phyloP scores from a whole-genome alignment of 2,329 filamentous ascomycete genomes.

The Cercospora beticola region DNA sequence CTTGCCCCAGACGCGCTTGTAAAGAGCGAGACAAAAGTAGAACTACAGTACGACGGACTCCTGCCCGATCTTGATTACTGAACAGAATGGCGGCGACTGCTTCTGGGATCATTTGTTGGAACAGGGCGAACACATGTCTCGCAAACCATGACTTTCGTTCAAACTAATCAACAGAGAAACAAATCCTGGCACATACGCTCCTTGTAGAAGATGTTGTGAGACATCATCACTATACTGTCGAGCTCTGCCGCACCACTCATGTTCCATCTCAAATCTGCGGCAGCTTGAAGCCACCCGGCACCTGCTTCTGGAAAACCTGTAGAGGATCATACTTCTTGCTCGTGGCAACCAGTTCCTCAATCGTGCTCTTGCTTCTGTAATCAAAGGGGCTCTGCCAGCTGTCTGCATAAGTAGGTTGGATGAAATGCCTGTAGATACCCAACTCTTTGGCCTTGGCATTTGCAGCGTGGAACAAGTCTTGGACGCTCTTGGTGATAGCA shows the following conservation, averaged over 20 bases:
- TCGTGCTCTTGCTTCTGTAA: conserved; percentile 35
- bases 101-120: not conserved
- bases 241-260: not conserved
- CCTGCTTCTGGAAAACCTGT: conserved; percentile 39
- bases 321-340: conserved; percentile 40
- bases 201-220: not conserved
- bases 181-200: not conserved
- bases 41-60: not conserved
- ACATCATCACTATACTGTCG: not conserved
- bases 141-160: not conserved
- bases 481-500: conserved; percentile 18
- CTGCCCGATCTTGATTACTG: not conserved
- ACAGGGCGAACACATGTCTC: not conserved
- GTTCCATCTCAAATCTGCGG: not conserved
- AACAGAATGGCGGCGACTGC: not conserved
- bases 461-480: conserved; percentile 15
- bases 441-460: conserved; percentile 16
- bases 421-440: conserved; percentile 23
- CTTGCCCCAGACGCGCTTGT: not conserved
- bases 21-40: not conserved
- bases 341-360: conserved; percentile 33
- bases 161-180: not conserved
- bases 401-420: conserved; percentile 42
- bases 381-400: conserved; percentile 40
- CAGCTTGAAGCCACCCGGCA: conserved; percentile 41